Evolutionary conservation across 257 asterid species (phyloP), one percentile per base, ranked within the genome.

Genomic region (Solanum bulbocastanum): DNA sequence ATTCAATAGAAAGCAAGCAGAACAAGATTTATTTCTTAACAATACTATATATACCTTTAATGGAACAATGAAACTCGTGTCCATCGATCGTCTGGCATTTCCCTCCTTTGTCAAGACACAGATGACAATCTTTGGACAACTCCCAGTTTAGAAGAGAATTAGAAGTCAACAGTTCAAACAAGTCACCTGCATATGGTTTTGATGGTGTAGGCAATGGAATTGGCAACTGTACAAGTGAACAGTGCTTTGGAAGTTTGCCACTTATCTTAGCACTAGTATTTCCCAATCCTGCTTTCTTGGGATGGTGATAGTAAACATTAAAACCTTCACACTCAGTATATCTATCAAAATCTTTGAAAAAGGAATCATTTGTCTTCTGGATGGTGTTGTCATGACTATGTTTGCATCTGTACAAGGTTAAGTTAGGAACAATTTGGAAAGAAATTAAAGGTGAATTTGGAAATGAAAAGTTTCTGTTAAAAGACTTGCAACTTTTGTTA

Each of bases 61-160:
- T 18, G 76, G 90, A 23, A 82, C 91, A 89, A 36, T 3, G 35
- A 86, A 69, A 79, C 15, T 39, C 23, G 62, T 42, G 76, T 22
- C 3, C 4, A 5, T 3, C 18, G 16, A 22, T 60, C 42, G 35
- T 22, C 44, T 10, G 42, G n/a, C 92, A 90, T 32, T 87, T 89
- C 40, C 94, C 92, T 85, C 94, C 95, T 27, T 65, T 15, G 1
- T 20, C n/a, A 73, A 86, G 49, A 44, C 94, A 93, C 7, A 14
- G 32, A 82, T 1, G 22, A 88, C 95, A 84, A 93, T 42, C 83
- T 81, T 83, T 83, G 5, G 92, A 88, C 15, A 93, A 44, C 83
- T 81, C 25, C 92, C 92, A 92, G 68, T 91, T 90, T 0, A 94
- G 44, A 3, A 33, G 83, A 86, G 89, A 0, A 46, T 76, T 89